These are phyloP conservation scores for Selaginella moellendorffii DNA, from an alignment of 75 land plant genomes.

Conservation along the genomic window DNA sequence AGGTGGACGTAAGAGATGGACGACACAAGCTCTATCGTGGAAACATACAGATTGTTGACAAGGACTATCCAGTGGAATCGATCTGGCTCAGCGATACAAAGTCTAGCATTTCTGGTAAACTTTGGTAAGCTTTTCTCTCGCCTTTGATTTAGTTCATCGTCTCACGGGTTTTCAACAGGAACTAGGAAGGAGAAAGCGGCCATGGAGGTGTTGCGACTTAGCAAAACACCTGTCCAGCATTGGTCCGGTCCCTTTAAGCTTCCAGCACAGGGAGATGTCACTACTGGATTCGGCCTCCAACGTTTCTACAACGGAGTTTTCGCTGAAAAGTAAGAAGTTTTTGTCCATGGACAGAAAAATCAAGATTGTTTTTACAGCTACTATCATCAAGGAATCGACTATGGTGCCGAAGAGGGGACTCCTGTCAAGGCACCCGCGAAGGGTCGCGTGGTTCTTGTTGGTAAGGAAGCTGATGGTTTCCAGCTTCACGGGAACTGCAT, in stretches of 20 bases:
- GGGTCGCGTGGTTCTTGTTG: conserved; percentile 19
- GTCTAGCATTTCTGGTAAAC: conserved; percentile 6
- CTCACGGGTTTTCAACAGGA: conserved; percentile 3
- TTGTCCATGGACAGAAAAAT: too few species aligned
- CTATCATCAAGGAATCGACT: conserved; percentile 23
- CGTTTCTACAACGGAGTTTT: conserved; percentile 29
- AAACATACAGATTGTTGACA: conserved; percentile 13
- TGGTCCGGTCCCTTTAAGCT: conserved; percentile 21
- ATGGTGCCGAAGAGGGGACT: conserved; percentile 18
- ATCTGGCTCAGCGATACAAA: conserved; percentile 19
- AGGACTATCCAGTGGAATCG: conserved; percentile 21
- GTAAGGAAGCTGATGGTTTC: conserved; percentile 21
- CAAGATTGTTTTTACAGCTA: conserved; percentile 18
- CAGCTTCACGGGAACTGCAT: conserved; percentile 21
- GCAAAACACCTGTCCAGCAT: conserved; percentile 13
- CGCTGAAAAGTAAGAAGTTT: conserved; percentile 17
- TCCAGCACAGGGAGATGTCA: conserved; percentile 22
- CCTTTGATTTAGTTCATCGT: neutral
- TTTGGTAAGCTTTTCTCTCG: too few species aligned
- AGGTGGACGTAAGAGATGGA: conserved; percentile 24
- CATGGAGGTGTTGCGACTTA: conserved; percentile 11
- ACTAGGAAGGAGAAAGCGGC: conserved; percentile 13
- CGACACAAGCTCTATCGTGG: conserved; percentile 16
- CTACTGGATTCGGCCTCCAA: conserved; percentile 21
- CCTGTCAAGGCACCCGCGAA: conserved; percentile 23